These are phyloP conservation scores for Pisolithus orientalis DNA, from an alignment of 768 basidiomycete species.

Conservation along the genomic window DNA sequence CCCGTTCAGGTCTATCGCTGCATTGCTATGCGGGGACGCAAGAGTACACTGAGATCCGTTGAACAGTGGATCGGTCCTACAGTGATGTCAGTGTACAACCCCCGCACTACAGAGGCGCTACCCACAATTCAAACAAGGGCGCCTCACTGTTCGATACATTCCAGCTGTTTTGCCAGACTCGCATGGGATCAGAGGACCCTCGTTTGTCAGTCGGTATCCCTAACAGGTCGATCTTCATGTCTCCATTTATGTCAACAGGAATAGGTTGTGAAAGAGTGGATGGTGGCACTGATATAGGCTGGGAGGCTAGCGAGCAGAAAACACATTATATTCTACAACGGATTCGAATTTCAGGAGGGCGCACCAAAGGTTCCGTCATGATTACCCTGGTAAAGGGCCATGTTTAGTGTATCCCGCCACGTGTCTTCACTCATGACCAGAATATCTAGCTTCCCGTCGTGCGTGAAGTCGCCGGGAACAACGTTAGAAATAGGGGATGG, in stretches of 20 bases:
- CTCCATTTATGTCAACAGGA: conserved; percentile 78
- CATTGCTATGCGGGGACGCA: conserved; percentile 91
- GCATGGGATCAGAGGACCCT: conserved; percentile 34
- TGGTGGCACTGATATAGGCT: conserved; percentile 48
- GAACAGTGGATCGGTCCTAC: conserved; percentile 55
- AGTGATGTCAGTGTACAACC: conserved; percentile 4
- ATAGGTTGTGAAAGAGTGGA: conserved; percentile 79
- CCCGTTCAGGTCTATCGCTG: conserved; percentile 89
- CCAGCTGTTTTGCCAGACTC: conserved; percentile 81
- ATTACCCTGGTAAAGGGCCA: conserved; percentile 66
- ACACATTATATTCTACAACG: background rate
- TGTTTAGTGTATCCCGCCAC: conserved; percentile 45
- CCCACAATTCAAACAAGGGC: conserved; percentile 65
- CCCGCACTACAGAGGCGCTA: background rate
- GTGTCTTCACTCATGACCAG: conserved; percentile 74
- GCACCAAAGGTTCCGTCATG: conserved; percentile 61
- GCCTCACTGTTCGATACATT: conserved; percentile 47
- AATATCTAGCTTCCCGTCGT: conserved; percentile 85
- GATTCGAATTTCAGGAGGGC: conserved; percentile 11
- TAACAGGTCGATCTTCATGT: conserved; percentile 85
- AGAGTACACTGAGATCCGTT: conserved; percentile 61
- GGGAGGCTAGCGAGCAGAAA: conserved; percentile 8
- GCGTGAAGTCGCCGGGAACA: conserved; percentile 89
- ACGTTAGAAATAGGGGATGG: conserved; percentile 63
- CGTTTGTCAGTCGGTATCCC: conserved; percentile 46